Conservation (phyloP, 2,329 filamentous ascomycete species). For the Alternaria ethzedia region DNA sequence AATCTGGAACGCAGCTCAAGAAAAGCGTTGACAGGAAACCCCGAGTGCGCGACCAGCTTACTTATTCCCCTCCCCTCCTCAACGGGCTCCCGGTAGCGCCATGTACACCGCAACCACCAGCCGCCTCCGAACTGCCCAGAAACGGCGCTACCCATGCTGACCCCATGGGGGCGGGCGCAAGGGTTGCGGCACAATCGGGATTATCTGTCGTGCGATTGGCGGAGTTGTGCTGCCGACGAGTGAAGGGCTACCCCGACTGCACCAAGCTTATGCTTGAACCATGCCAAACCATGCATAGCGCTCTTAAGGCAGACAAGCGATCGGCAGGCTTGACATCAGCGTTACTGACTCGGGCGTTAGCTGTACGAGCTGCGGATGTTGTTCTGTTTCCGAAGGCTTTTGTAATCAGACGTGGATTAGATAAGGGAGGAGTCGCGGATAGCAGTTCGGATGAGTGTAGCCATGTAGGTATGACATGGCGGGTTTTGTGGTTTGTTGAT, state of each 20-base stretch:
- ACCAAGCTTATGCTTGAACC: background rate
- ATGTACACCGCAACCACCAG: background rate
- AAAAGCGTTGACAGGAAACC: background rate
- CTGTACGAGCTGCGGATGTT: background rate
- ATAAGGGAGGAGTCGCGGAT: background rate
- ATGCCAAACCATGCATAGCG: constrained; percentile 1
- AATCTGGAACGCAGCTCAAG: background rate
- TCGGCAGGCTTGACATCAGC: background rate
- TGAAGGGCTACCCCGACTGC: background rate
- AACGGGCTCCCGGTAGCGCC: background rate
- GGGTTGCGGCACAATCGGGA: background rate
- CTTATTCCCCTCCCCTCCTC: background rate
- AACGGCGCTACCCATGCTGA: background rate
- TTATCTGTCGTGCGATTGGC: background rate
- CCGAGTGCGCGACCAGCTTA: background rate
- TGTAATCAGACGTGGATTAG: background rate
- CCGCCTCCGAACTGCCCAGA: background rate
- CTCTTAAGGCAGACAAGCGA: background rate
- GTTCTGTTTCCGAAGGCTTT: background rate
- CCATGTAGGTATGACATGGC: background rate
- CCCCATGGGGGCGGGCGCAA: constrained; percentile 2
- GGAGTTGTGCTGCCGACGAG: background rate
- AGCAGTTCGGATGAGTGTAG: background rate
- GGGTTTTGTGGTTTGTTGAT: background rate
- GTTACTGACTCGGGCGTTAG: background rate